Base-by-base conservation (phyloP, 768 basidiomycete genomes). In the Mycena olivaceomarginata region DNA sequence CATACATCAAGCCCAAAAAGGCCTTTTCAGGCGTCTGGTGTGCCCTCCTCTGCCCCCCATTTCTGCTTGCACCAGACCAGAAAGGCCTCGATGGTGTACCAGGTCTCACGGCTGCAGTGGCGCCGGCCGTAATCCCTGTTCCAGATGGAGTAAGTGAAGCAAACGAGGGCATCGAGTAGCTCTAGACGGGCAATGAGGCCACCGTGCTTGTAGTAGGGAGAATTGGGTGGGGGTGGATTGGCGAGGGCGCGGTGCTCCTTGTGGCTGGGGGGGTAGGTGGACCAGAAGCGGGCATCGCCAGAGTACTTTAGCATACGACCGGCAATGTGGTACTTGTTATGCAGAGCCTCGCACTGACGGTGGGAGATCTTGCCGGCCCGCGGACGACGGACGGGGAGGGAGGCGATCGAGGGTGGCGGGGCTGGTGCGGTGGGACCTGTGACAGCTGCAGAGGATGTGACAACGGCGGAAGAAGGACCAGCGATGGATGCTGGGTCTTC, bases 131-230 rank as follows among this genome's bases (percentile, higher is more conserved):
- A 92, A 76, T 96, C 95, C 81, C 90, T 93, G 84, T 91, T 92
- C 96, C 96, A 97, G 79, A 95, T 89, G 6, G 94, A 91, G 82
- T 96, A 97, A 5, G 94, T 92, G 85, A 97, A 97, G 85, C 94
- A 94, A 57, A 97, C 87, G 72, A 97, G 90, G 57, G 96, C 94
- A 84, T 97, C 95, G 53, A 96, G 86, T 63, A 95, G 92, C 83
- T 96, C 96, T 22, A 96, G 89, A 37, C 94, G 91, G 40, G 94
- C 94, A 81, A 96, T 94, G 78, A 95, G 86, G 25, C 92, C 92
- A 22, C 94, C 95, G 78, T 92, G 90, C 82, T 93, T 94, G 84
- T 95, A 93, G 83, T 96, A 96, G 48, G 90, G 86, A 0, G 95
- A 95, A 77, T 90, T 90, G 13, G 91, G 89, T 7, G 90, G 88